A percentile compares a stretch with the other conserved stretches of the same genome.
Evolutionary conservation across 352 stramenopile species (phyloP).

Genomic region (Phytopythium boreale): DNA sequence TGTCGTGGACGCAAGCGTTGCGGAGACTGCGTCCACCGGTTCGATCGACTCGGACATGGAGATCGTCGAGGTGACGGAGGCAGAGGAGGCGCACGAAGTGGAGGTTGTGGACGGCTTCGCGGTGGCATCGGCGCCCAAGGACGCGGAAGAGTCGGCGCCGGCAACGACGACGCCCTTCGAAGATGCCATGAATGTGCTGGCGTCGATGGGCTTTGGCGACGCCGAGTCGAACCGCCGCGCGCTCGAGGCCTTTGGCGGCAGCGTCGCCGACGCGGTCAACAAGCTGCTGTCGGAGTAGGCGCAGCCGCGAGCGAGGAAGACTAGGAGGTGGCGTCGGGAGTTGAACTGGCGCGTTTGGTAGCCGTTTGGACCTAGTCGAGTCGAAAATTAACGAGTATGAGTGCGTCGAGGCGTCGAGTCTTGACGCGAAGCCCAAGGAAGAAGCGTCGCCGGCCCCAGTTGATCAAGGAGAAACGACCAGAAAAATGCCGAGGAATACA

Average conservation of each 20-base stretch:
- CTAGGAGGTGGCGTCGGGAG: slow-evolving; percentile 1
- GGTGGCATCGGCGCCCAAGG: neutral
- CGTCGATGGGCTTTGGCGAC: slow-evolving; percentile 63
- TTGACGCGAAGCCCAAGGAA: neutral
- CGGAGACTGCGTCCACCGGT: slow-evolving; percentile 11
- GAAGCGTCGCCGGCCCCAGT: neutral
- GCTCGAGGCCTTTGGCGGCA: slow-evolving; percentile 41
- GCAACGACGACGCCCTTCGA: slow-evolving; percentile 18
- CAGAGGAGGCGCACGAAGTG: slow-evolving; percentile 21
- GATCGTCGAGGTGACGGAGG: slow-evolving; percentile 22
- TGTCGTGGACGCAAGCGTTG: slow-evolving; percentile 1
- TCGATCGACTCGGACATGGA: slow-evolving; percentile 32
- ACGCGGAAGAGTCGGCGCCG: slow-evolving; percentile 7
- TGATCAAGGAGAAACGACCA: neutral
- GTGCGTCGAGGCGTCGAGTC: neutral
- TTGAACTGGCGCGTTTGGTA: slow-evolving; percentile 4
- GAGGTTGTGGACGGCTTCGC: slow-evolving; percentile 13
- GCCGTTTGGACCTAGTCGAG: neutral
- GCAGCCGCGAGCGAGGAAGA: neutral
- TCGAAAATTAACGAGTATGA: neutral
- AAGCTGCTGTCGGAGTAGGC: slow-evolving; percentile 44
- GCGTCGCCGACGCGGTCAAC: slow-evolving; percentile 47
- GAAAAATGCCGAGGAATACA: slow-evolving; percentile 1
- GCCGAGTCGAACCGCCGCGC: slow-evolving; percentile 38
- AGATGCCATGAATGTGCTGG: slow-evolving; percentile 38